Conservation (phyloP, 1,284 basidiomycete genomes). For the Melampsora larici-populina region DNA sequence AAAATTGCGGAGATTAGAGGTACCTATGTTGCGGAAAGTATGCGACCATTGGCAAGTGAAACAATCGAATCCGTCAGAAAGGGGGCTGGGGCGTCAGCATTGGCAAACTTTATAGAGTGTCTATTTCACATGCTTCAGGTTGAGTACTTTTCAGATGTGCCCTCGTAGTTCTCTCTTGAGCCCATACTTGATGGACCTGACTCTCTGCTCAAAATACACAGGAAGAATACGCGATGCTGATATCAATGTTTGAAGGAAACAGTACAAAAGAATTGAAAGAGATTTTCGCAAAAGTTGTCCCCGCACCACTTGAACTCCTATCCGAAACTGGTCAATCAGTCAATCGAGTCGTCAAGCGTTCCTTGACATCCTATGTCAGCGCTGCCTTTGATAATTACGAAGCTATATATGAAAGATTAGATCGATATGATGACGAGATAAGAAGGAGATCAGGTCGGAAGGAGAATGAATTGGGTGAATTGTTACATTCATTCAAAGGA, state of each 20-base stretch:
- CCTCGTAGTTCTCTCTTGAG: background rate
- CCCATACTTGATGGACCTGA: background rate
- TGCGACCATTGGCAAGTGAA: background rate
- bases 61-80: constrained; percentile 23
- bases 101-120: constrained; percentile 33
- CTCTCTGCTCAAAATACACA: background rate
- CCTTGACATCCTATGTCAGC: constrained; percentile 47
- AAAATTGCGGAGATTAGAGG: constrained; percentile 14
- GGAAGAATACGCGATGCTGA: background rate
- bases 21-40: constrained; percentile 21
- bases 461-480: constrained; percentile 52
- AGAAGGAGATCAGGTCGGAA: constrained; percentile 47
- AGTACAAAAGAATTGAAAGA: constrained; percentile 23
- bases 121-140: constrained; percentile 35
- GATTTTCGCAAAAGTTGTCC: constrained; percentile 47
- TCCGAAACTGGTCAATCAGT: constrained; percentile 47
- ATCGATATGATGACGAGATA: constrained; percentile 50
- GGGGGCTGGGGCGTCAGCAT: constrained; percentile 17
- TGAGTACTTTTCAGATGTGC: constrained; percentile 28
- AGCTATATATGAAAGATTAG: constrained; percentile 42
- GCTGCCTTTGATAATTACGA: constrained; percentile 50
- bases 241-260: constrained; percentile 28
- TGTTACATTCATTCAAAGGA: constrained; percentile 50
- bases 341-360: constrained; percentile 49
- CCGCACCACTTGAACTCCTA: constrained; percentile 47